Base-by-base conservation (phyloP, 257 asterid species). In the Coffea eugenioides region DNA sequence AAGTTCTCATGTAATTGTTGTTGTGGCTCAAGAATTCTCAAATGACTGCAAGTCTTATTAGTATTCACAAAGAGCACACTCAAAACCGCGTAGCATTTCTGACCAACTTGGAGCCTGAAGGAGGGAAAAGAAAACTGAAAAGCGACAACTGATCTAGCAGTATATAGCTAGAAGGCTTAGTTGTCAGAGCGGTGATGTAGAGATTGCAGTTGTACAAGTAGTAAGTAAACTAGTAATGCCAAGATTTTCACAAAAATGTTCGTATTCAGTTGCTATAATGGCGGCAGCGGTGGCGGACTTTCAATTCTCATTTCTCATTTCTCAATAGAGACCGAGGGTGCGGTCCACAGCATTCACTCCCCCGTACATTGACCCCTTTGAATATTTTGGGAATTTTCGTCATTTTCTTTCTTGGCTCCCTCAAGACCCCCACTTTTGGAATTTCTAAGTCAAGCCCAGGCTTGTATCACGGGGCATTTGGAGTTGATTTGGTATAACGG, bases 251-350 rank as follows among this genome's bases (percentile, higher is more conserved):
- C 15, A 5, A 13, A 54, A 2, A 6, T 5, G 16, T 68, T 68
- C n/a, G 48, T 64, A 64, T 64, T 64, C 69, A 64, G 25, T 21
- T 36, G 59, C 79, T 61, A 61, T 43, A n/a, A 75, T 39, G 41
- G 79, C 79, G 71, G 79, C 4, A 66, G 74, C 77, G 82, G 77
- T 70, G 77, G 75, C 31, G 77, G 75, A 65, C 71, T 45, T 79
- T 79, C 51, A 79, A 69, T 49, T 77, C 72, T 79, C 51, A 79
- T 54, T 49, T 77, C 72, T 31, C 31, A 31, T 31, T 31, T 31
- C 31, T 54, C 71, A 56, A 1, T 0, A 65, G 4, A 2, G 25
- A 31, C 31, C 31, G 31, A 64, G 65, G 3, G 16, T n/a, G 76
- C 80, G 79, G 79, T 76, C 69, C 68, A 68, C 76, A 34, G 34